phyloP scores from a whole-genome alignment of 2,329 filamentous ascomycete species.

The Trichoderma sp. region DNA sequence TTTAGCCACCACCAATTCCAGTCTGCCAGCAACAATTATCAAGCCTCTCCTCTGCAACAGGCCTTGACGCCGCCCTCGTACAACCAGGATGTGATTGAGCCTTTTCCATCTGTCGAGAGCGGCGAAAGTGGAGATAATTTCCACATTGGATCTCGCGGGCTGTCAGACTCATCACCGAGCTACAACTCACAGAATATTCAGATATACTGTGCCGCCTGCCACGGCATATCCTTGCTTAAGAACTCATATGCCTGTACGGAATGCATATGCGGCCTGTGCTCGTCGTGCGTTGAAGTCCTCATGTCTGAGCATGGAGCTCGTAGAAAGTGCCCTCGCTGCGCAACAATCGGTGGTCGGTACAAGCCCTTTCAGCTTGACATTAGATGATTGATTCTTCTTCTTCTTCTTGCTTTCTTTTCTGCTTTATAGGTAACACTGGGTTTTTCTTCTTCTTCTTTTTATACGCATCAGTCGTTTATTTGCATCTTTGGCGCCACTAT shows the following conservation, averaged over 20 bases:
- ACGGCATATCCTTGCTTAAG: slow-evolving; percentile 70
- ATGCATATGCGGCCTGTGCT: slow-evolving; percentile 91
- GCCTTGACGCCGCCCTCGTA: slow-evolving; percentile 80
- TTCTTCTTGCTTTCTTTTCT: not conserved
- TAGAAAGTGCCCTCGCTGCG: slow-evolving; percentile 75
- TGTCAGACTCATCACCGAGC: slow-evolving; percentile 69
- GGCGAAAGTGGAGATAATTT: slow-evolving; percentile 69
- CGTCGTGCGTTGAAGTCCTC: slow-evolving; percentile 79
- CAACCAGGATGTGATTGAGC: slow-evolving; percentile 65
- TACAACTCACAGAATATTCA: slow-evolving; percentile 75
- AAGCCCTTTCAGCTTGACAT: slow-evolving; percentile 85
- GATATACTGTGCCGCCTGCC: slow-evolving; percentile 90
- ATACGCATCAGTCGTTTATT: not conserved
- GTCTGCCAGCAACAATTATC: slow-evolving; percentile 59
- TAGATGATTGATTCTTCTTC: slow-evolving; percentile 6
- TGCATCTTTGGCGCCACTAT: not conserved
- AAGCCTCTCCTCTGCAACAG: slow-evolving; percentile 87
- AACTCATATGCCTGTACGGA: slow-evolving; percentile 94
- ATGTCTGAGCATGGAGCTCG: slow-evolving; percentile 73
- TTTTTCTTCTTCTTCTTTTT: not conserved
- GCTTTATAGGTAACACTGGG: not conserved
- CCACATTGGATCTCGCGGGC: slow-evolving; percentile 63
- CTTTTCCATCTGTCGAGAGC: slow-evolving; percentile 88
- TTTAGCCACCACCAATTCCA: slow-evolving; percentile 61
- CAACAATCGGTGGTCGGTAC: slow-evolving; percentile 74